Conservation (phyloP, 768 basidiomycete species). For the Lyophyllum semitale region DNA sequence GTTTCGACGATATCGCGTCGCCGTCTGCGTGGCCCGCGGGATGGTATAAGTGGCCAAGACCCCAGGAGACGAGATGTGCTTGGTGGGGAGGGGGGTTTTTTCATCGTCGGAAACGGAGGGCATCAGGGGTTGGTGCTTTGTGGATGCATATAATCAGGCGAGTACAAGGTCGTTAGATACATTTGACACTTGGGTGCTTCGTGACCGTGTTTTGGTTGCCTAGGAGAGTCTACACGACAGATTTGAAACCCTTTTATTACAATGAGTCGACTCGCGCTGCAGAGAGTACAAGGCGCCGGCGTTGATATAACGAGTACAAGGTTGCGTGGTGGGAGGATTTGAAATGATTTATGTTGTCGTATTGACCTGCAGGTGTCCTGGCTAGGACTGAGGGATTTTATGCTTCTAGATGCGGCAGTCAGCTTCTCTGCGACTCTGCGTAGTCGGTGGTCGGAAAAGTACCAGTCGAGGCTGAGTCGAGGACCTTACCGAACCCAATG, state of each 20-base stretch:
- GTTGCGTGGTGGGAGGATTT: background rate
- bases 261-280: background rate
- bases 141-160: background rate
- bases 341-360: too few species aligned
- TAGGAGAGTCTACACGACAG: background rate
- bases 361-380: too few species aligned
- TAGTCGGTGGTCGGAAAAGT: too few species aligned
- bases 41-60: background rate
- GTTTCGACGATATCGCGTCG: background rate
- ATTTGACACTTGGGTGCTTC: background rate
- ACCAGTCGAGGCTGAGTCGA: too few species aligned
- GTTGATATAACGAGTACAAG: background rate
- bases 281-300: background rate
- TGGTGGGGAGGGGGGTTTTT: background rate
- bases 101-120: background rate
- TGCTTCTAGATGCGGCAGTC: too few species aligned
- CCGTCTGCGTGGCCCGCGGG: background rate
- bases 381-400: too few species aligned
- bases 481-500: too few species aligned
- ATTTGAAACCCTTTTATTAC: background rate
- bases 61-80: background rate
- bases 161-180: slow-evolving; percentile 7
- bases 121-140: background rate
- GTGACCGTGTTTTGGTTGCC: background rate
- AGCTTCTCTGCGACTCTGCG: too few species aligned